Evolutionary conservation across 1,284 basidiomycete genomes (phyloP).

Genomic region (Fomitopsis pinicola): DNA sequence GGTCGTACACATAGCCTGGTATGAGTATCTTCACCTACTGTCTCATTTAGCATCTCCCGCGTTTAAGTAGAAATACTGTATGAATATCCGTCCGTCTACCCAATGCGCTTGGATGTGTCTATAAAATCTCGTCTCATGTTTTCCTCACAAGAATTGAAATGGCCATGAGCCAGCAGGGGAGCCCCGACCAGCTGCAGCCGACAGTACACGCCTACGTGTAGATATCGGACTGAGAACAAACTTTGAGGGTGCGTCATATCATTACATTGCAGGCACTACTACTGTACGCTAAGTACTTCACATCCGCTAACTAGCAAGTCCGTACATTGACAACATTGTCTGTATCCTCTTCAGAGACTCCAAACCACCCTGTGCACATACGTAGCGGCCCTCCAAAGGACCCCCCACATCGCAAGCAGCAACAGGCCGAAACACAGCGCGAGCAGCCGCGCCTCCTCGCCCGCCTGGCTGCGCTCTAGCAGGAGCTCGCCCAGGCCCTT

Average conservation of each 20-base stretch:
- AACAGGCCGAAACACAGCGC: conserved; percentile 50
- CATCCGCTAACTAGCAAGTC: background rate
- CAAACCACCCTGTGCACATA: background rate
- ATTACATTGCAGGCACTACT: background rate
- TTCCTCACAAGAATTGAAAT: too few species aligned
- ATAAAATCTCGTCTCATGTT: too few species aligned
- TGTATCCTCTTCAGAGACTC: background rate
- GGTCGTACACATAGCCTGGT: background rate
- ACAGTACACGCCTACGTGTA: too few species aligned
- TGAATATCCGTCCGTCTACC: background rate
- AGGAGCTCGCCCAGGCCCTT: conserved; percentile 39
- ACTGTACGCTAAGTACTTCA: background rate
- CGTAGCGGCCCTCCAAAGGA: conserved; percentile 21
- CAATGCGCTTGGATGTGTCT: background rate
- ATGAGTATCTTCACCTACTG: background rate
- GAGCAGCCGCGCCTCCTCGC: conserved; percentile 64
- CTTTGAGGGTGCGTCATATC: background rate
- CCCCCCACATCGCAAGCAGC: conserved; percentile 53
- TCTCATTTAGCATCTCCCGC: background rate
- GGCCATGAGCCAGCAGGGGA: too few species aligned
- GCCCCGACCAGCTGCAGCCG: too few species aligned
- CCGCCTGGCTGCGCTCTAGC: conserved; percentile 56
- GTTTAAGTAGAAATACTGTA: background rate
- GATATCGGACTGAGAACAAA: too few species aligned
- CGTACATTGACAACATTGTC: background rate